Conservation (phyloP, 192 early-diverging fungal species). For the Coemansia sp. region DNA sequence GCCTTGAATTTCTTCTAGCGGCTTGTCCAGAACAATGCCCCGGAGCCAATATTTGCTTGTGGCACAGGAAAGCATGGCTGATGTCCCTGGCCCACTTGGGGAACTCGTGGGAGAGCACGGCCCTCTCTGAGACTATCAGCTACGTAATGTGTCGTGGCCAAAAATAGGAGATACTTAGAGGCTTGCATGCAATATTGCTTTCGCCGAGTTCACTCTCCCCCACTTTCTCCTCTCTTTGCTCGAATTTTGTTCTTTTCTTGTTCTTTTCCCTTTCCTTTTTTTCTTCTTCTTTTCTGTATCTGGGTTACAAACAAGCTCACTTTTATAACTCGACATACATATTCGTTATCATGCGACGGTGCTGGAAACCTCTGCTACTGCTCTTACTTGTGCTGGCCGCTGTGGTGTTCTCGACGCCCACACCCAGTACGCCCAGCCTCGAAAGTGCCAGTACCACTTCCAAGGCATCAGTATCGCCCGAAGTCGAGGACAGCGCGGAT, state of each 20-base stretch:
- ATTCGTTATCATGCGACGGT: not conserved
- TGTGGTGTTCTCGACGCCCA: not conserved
- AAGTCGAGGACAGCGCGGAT: conserved; percentile 1
- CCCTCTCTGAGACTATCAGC: not conserved
- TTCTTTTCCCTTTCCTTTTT: not conserved
- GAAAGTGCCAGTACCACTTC: not conserved
- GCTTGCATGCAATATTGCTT: not conserved
- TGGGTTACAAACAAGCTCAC: not conserved
- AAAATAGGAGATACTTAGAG: not conserved
- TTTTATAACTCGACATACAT: not conserved
- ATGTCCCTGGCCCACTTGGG: not conserved
- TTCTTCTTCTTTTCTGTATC: not conserved
- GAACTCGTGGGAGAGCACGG: not conserved
- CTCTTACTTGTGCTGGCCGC: conserved; percentile 8
- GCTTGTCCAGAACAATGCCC: not conserved
- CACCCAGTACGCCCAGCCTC: not conserved
- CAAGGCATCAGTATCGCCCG: conserved; percentile 1
- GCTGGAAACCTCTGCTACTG: conserved; percentile 4
- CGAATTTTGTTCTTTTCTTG: not conserved
- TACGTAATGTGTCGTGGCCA: not conserved
- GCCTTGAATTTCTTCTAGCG: not conserved
- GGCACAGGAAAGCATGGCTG: not conserved
- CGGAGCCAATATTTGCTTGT: not conserved
- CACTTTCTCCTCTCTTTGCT: not conserved
- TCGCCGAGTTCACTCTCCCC: not conserved